These are phyloP conservation scores for Candida xiaguanensis DNA, from an alignment of 805 yeast species.

Conservation along the genomic window DNA sequence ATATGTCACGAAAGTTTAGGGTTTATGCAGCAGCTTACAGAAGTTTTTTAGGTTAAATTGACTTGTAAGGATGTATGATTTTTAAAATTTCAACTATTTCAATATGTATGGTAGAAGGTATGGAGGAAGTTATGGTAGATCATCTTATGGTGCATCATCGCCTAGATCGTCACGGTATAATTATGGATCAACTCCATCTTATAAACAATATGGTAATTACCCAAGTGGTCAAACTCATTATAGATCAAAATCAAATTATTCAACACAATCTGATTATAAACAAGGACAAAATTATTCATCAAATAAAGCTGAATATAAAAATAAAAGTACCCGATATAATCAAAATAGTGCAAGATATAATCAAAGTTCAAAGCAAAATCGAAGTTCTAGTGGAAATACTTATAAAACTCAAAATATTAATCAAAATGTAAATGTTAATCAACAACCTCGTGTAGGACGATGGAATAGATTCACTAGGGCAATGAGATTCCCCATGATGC, in stretches of 20 bases:
- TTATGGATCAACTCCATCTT: not conserved
- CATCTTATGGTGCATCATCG: not conserved
- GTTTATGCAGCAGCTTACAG: too few relatives aligned
- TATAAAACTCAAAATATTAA: slow-evolving; percentile 1
- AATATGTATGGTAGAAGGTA: slow-evolving; percentile 3
- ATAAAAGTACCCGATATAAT: not conserved
- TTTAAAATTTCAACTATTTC: too few relatives aligned
- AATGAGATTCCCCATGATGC: slow-evolving; percentile 6
- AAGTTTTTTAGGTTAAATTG: too few relatives aligned
- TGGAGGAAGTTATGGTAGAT: slow-evolving; percentile 4
- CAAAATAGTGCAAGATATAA: not conserved
- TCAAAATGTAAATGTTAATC: slow-evolving; percentile 4
- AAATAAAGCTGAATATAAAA: not conserved
- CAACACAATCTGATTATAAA: not conserved
- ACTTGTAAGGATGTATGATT: too few relatives aligned
- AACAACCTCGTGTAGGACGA: slow-evolving; percentile 1
- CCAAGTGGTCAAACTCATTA: not conserved
- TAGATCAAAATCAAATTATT: too few relatives aligned
- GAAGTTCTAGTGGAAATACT: not conserved
- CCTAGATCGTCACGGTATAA: not conserved
- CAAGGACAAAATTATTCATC: not conserved
- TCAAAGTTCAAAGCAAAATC: not conserved
- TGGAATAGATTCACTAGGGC: slow-evolving; percentile 3
- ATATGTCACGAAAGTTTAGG: too few relatives aligned
- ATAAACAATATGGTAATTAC: not conserved